Base-by-base conservation (phyloP, 805 yeast genomes). In the Candida yuanshanica region DNA sequence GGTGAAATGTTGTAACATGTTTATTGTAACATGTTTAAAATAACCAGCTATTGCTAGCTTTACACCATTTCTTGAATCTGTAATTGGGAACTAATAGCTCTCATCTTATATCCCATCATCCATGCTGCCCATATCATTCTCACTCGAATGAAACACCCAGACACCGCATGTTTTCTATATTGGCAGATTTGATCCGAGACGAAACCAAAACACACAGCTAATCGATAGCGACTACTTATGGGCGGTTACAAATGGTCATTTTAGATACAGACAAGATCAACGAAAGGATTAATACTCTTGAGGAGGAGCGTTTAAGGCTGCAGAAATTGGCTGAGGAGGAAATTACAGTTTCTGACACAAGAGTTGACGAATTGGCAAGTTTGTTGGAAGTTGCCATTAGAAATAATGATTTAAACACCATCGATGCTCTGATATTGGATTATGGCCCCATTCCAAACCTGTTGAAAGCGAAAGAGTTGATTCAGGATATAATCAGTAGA, bases 221-320 rank as follows among this genome's bases (percentile, higher is more conserved):
- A n/a, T n/a, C n/a, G n/a, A n/a, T n/a, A n/a, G n/a, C n/a, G n/a
- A n/a, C n/a, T n/a, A n/a, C n/a, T n/a, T n/a, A n/a, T n/a, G n/a
- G n/a, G n/a, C n/a, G n/a, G 23, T 10, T 36, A 33, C 33, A 5
- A n/a, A 25, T 42, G 44, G 54, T 42, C 17, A 48, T 51, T 22
- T 38, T 56, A 14, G 52, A 59, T 18, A 64, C 63, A 13, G 36
- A 49, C 13, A 37, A 45, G 16, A 48, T 64, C 16, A 57, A 61
- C 23, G 37, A 46, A 7, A 48, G 43, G 25, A 63, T 64, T 20
- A 41, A 55, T 3, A 44, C 46, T 9, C 47, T 64, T 7, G 53
- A 55, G 18, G 25, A 37, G 1, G 46, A 55, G 37, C 44, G 67
- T 32, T 9, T 18, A 17, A 31, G 21, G 12, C 17, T 31, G 14